Conservation (phyloP, 2,329 filamentous ascomycete species). For the Fusarium dimerum region DNA sequence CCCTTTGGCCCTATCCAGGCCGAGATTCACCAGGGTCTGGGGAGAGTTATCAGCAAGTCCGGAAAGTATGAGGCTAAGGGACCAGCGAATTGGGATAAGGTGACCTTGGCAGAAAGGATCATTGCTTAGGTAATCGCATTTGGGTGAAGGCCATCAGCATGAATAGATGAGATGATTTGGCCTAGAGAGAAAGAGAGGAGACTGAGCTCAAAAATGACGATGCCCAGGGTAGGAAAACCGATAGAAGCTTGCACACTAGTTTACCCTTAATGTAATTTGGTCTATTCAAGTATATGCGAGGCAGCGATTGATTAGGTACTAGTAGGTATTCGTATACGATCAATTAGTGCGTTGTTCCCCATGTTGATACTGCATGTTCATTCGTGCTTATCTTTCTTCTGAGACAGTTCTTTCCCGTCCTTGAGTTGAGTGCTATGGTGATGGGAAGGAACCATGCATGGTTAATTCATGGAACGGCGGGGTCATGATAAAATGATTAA, state of each 20-base stretch:
- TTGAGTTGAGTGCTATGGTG: too few species aligned
- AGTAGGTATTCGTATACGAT: too few species aligned
- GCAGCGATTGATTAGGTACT: too few species aligned
- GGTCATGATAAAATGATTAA: not conserved
- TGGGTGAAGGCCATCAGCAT: not conserved
- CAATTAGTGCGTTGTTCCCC: too few species aligned
- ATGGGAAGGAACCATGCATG: too few species aligned
- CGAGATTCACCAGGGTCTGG: constrained; percentile 81
- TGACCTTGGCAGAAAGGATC: constrained; percentile 32
- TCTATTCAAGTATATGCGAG: not conserved
- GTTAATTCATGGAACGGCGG: not conserved
- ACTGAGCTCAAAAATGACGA: constrained; percentile 20
- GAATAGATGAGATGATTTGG: not conserved
- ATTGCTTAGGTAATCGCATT: constrained; percentile 21
- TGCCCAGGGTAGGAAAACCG: constrained; percentile 22
- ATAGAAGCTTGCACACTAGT: not conserved
- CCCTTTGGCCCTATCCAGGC: constrained; percentile 90
- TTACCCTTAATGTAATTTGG: not conserved
- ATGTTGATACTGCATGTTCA: too few species aligned
- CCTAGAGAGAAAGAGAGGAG: not conserved
- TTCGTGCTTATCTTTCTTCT: too few species aligned
- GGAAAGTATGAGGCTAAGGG: constrained; percentile 70
- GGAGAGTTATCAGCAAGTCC: constrained; percentile 78
- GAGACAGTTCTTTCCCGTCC: too few species aligned
- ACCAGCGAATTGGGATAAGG: constrained; percentile 52